Conservation (phyloP, 2,329 filamentous ascomycete species). For the Nannizziopsis barbatae region DNA sequence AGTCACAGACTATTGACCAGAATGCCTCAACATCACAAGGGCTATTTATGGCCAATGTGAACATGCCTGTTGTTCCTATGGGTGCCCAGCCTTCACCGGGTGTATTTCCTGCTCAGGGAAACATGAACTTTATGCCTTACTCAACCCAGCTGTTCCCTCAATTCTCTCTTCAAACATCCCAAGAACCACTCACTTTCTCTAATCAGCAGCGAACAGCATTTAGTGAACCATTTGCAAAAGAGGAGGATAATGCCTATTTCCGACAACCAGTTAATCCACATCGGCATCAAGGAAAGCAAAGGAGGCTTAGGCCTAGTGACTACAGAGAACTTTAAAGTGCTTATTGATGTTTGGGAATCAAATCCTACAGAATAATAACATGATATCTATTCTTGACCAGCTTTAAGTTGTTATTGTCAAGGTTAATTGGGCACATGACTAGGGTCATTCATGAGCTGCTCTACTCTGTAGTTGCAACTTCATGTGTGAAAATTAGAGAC, state of each 20-base stretch:
- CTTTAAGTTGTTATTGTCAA: no score
- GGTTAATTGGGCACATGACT: no score
- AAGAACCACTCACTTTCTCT: constrained; percentile 37
- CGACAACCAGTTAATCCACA: constrained; percentile 92
- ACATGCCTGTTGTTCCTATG: constrained; percentile 22
- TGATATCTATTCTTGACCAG: no score
- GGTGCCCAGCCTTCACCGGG: constrained; percentile 25
- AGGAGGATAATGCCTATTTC: constrained; percentile 86
- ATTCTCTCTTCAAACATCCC: constrained; percentile 23
- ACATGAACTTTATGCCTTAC: constrained; percentile 16
- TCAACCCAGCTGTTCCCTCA: constrained; percentile 23
- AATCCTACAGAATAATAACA: no score
- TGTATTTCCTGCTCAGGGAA: constrained; percentile 25
- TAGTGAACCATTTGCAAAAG: constrained; percentile 45
- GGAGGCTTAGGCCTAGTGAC: constrained; percentile 74
- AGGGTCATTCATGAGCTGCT: no score
- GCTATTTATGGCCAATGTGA: constrained; percentile 8
- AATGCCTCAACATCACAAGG: constrained; percentile 15
- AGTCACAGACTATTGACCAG: constrained; percentile 38
- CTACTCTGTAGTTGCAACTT: no score
- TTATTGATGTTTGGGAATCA: no score
- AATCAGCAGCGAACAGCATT: constrained; percentile 49
- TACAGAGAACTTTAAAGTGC: constrained; percentile 62
- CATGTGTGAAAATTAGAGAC: no score
- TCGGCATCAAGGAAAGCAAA: constrained; percentile 70